Evolutionary conservation across 768 basidiomycete species (phyloP).

Genomic region (Tulasnella sp.): DNA sequence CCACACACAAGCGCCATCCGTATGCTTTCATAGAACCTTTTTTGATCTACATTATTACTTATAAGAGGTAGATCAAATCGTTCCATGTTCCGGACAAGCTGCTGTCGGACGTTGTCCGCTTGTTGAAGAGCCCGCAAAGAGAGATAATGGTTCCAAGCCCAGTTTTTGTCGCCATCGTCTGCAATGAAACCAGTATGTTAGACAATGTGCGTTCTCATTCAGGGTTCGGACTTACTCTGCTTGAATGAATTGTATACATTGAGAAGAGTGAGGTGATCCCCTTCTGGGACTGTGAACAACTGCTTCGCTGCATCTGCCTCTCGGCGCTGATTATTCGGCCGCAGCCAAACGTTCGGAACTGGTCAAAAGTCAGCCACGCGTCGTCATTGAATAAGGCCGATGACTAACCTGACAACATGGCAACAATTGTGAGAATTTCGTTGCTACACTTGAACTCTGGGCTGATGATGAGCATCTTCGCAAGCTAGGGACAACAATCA

Average conservation of each 20-base stretch:
- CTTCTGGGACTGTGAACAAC: conserved; percentile 75
- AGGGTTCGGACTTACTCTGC: conserved; percentile 41
- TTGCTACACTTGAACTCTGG: conserved; percentile 95
- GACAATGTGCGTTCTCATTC: neutral
- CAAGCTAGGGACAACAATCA: conserved; percentile 36
- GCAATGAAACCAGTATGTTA: conserved; percentile 10
- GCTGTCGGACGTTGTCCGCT: conserved; percentile 86
- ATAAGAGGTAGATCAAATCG: conserved; percentile 68
- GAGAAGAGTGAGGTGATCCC: conserved; percentile 89
- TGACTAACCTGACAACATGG: conserved; percentile 80
- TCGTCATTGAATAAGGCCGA: neutral
- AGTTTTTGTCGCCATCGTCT: conserved; percentile 70
- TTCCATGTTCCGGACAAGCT: conserved; percentile 86
- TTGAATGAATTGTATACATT: conserved; percentile 93
- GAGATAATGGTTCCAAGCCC: conserved; percentile 86
- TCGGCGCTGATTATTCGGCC: conserved; percentile 74
- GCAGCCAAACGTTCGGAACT: conserved; percentile 92
- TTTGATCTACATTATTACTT: conserved; percentile 48
- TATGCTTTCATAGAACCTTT: conserved; percentile 59
- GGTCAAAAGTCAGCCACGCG: neutral
- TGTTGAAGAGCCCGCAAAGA: conserved; percentile 70
- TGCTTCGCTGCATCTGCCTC: conserved; percentile 92
- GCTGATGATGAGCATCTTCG: conserved; percentile 88
- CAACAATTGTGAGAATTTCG: conserved; percentile 86
- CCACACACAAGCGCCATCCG: conserved; percentile 78